Evolutionary conservation across 257 asterid species (phyloP).

Genomic region (Paulownia fortunei): DNA sequence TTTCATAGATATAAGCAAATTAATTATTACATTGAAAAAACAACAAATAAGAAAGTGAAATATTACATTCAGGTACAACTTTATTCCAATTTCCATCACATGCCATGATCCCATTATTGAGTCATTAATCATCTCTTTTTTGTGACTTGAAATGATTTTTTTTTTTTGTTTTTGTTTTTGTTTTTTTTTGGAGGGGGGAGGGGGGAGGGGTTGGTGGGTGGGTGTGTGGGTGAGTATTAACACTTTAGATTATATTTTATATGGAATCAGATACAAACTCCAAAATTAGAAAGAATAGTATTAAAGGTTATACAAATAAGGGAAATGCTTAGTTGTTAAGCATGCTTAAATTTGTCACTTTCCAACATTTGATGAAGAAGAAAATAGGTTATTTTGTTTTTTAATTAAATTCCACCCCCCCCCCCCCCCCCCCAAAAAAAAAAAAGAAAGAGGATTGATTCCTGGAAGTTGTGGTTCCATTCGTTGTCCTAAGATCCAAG

Average conservation of each 20-base stretch:
- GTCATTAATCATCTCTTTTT: background rate
- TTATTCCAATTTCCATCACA: conserved; percentile 16
- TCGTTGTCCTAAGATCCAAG: conserved; percentile 21
- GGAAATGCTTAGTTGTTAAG: conserved; percentile 25
- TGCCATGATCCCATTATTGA: background rate
- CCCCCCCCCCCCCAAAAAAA: background rate
- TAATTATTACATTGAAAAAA: background rate
- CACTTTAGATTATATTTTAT: background rate
- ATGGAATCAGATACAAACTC: background rate
- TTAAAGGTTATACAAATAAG: background rate
- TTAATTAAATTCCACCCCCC: conserved; percentile 15
- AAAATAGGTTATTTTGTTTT: conserved; percentile 15
- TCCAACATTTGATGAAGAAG: conserved; percentile 26
- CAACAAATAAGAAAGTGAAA: background rate
- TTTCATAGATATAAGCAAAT: too few relatives aligned
- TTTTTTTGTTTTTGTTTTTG: too few relatives aligned
- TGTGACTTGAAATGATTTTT: too few relatives aligned
- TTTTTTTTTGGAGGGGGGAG: too few relatives aligned
- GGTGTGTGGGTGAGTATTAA: too few relatives aligned
- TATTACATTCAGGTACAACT: background rate
- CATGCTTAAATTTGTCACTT: conserved; percentile 20
- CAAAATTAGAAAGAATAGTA: conserved; percentile 11
- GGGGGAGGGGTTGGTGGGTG: too few relatives aligned
- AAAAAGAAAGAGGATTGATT: conserved; percentile 16
- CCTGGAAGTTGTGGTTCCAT: conserved; percentile 19